Evolutionary conservation across 2,329 filamentous ascomycete genomes (phyloP).

Genomic region (Penicillium capsulatum): DNA sequence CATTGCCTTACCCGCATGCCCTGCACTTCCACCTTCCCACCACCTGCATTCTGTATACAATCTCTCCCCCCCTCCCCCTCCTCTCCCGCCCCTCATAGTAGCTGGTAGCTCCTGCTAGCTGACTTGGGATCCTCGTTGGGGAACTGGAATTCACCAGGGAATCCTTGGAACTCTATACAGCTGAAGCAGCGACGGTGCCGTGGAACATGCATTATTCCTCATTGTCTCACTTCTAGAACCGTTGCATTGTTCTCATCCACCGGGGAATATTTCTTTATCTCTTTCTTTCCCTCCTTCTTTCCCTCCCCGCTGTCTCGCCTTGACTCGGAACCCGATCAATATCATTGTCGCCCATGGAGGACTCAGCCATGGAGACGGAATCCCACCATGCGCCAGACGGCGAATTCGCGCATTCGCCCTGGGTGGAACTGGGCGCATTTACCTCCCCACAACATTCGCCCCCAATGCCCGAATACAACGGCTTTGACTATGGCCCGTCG

Average conservation of each 20-base stretch:
- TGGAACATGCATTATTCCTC: conserved; percentile 49
- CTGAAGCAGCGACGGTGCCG: conserved; percentile 39
- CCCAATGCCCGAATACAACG: conserved; percentile 64
- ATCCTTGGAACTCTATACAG: conserved; percentile 30
- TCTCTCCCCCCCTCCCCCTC: conserved; percentile 4
- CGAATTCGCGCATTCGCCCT: conserved; percentile 44
- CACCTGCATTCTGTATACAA: conserved; percentile 24
- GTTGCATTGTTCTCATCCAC: conserved; percentile 19
- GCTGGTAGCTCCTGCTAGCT: neutral
- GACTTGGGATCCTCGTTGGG: no score
- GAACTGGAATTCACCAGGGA: no score
- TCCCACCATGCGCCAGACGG: conserved; percentile 42
- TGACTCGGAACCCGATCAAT: neutral
- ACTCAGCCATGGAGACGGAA: conserved; percentile 45
- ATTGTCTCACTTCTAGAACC: conserved; percentile 43
- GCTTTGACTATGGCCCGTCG: conserved; percentile 59
- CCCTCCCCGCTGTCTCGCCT: neutral
- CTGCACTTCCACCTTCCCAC: conserved; percentile 14
- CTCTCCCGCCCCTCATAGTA: conserved; percentile 4
- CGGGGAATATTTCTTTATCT: conserved; percentile 16
- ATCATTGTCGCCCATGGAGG: conserved; percentile 40
- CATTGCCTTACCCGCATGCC: conserved; percentile 29
- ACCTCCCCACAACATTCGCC: conserved; percentile 62
- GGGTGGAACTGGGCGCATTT: conserved; percentile 46
- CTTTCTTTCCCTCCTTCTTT: conserved; percentile 36